phyloP scores from a whole-genome alignment of 1,284 basidiomycete species.

The Papiliotrema nemorosa region DNA sequence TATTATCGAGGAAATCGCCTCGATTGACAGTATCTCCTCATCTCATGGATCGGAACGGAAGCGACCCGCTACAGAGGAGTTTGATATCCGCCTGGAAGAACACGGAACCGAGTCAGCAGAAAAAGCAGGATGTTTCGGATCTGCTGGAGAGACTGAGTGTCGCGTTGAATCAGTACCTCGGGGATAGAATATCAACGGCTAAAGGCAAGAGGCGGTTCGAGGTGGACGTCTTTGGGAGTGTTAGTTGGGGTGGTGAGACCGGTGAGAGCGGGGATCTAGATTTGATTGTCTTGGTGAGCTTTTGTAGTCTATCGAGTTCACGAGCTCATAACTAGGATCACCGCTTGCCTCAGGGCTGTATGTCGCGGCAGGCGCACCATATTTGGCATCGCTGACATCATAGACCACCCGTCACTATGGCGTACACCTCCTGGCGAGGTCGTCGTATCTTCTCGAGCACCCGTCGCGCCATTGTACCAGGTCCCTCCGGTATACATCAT shows the following conservation, averaged over 20 bases:
- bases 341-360: constrained; percentile 36
- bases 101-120: constrained; percentile 19
- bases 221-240: constrained; percentile 50
- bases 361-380: constrained; percentile 7
- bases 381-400: background rate
- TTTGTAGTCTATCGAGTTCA: background rate
- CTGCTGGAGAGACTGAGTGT: constrained; percentile 17
- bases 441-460: background rate
- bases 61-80: constrained; percentile 17
- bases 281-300: constrained; percentile 38
- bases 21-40: constrained; percentile 10
- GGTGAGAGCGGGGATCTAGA: constrained; percentile 43
- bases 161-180: constrained; percentile 3
- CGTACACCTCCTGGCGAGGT: constrained; percentile 2
- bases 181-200: background rate
- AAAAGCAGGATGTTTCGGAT: constrained; percentile 8
- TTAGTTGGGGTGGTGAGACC: constrained; percentile 47
- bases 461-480: constrained; percentile 4
- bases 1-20: constrained; percentile 17
- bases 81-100: constrained; percentile 22
- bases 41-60: constrained; percentile 3
- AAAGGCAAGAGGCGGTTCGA: constrained; percentile 21
- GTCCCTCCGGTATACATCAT: constrained; percentile 39
- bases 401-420: constrained; percentile 17
- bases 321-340: constrained; percentile 26